phyloP scores from a whole-genome alignment of 306 rosid species.

The Abrus pulchellus region DNA sequence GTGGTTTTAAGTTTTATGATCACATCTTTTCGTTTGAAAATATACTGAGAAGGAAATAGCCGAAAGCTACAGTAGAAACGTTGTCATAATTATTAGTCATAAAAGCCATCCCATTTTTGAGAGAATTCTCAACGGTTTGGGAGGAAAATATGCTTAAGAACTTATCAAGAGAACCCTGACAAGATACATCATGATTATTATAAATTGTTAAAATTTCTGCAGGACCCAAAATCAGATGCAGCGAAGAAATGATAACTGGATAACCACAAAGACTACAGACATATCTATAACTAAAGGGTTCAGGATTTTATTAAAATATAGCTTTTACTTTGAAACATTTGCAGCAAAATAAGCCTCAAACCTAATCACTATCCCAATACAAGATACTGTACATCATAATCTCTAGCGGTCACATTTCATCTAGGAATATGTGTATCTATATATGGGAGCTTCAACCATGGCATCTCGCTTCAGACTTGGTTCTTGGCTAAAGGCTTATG shows the following conservation, averaged over 20 bases:
- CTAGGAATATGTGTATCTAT: neutral
- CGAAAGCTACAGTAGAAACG: no score
- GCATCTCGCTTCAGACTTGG: conserved; percentile 9
- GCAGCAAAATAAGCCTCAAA: conserved; percentile 36
- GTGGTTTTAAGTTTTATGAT: neutral
- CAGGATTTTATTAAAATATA: neutral
- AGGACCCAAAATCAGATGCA: conserved; percentile 17
- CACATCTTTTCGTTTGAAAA: neutral
- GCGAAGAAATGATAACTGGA: neutral
- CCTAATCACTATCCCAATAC: conserved; percentile 5
- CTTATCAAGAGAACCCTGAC: conserved; percentile 2
- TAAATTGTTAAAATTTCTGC: neutral
- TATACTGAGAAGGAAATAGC: neutral
- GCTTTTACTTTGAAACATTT: neutral
- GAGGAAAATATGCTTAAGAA: neutral
- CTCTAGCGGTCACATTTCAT: neutral
- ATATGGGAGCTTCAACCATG: conserved; percentile 15
- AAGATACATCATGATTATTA: neutral
- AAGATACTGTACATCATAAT: conserved; percentile 21
- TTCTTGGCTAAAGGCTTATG: conserved; percentile 24
- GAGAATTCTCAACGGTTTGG: neutral
- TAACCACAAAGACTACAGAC: conserved; percentile 1
- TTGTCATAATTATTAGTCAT: neutral
- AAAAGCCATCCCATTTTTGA: neutral
- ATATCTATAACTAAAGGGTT: conserved; percentile 1